Evolutionary conservation across 345 rosid species (phyloP), one percentile per base, ranked within the genome.

Genomic region (Excoecaria agallocha): DNA sequence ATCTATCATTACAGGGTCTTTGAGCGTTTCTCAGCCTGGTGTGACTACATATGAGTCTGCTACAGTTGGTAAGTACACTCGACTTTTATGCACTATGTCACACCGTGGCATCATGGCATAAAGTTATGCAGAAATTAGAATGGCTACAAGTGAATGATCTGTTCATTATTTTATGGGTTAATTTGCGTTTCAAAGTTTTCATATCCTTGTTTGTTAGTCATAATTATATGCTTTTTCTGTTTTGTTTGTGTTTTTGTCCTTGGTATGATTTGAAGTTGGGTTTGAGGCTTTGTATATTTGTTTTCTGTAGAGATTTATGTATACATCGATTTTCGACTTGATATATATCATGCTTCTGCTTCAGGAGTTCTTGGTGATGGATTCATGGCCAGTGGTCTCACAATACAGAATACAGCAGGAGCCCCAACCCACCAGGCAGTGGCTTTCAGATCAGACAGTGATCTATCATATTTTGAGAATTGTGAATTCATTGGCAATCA

Each of bases 401-500:
- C 99, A 2, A 70, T 94, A 77, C 84, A 83, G 78, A 94, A 93
- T 82, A 87, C 97, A 13, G 98, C 98, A 12, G 97, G 95, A 24
- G 87, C 93, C 1, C 91, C 87, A 60, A 90, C 90, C 17, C 89
- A 89, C 83, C 99, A 95, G 76, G 99, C 98, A 6, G 98, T 93
- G 5, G 99, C 99, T 69, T 93, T 95, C 79, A 83, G 89, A 79
- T 91, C 91, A 37, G 98, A 93, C 66, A 89, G 99, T 6, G 98
- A 95, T 78, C 86, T 84, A 5, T 93, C 96, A 25, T 24, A 88
- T 3, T 69, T 95, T 0, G 91, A 93, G 76, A 85, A 93, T 74
- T 93, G 99, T 63, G 98, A 91, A 82, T 91, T 95, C 79, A 49
- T 93, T 3, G 98, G 99, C 67, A 86, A 91, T 72, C 99, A 95